A percentile compares a stretch with the other conserved stretches of the same genome.
Evolutionary conservation across 768 basidiomycete species (phyloP).

Genomic region (Aureoboletus auriporus): DNA sequence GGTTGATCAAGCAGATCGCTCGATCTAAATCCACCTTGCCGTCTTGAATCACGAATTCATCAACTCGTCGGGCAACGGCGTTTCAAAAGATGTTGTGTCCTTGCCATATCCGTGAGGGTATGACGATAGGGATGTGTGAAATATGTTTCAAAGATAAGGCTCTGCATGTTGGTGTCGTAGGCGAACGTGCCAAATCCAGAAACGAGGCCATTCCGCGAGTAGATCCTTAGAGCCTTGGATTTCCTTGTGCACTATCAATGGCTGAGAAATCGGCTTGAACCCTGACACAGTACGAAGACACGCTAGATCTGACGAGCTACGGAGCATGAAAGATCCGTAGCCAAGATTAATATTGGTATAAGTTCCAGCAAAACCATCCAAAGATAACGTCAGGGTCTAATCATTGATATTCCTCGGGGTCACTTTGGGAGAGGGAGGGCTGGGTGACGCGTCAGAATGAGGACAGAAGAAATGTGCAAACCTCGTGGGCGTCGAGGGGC

Average conservation of each 20-base stretch:
- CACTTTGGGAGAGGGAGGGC: background rate
- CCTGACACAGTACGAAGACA: slow-evolving; percentile 18
- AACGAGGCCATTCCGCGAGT: slow-evolving; percentile 30
- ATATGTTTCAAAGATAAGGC: slow-evolving; percentile 16
- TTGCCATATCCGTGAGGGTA: slow-evolving; percentile 38
- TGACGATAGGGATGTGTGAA: slow-evolving; percentile 16
- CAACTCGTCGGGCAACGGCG: background rate
- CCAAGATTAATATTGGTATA: slow-evolving; percentile 36
- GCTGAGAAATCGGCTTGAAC: slow-evolving; percentile 28
- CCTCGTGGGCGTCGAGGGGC: background rate
- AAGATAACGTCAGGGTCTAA: background rate
- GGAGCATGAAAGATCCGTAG: slow-evolving; percentile 38
- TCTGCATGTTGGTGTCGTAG: slow-evolving; percentile 15
- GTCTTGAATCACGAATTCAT: slow-evolving; percentile 24
- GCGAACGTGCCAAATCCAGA: slow-evolving; percentile 38
- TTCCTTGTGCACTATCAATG: slow-evolving; percentile 17
- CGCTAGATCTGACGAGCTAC: slow-evolving; percentile 24
- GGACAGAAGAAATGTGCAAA: background rate
- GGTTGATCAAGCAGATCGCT: slow-evolving; percentile 10
- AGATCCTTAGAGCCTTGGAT: slow-evolving; percentile 13
- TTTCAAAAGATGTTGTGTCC: slow-evolving; percentile 32
- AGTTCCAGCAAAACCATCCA: slow-evolving; percentile 33
- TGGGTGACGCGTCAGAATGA: background rate
- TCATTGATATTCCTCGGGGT: background rate
- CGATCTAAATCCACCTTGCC: slow-evolving; percentile 26